Percentiles rank a stretch among this genome's conserved stretches.
Evolutionary conservation across 139 green algal species (phyloP).

Genomic region (Auxenochlorella protothecoides): DNA sequence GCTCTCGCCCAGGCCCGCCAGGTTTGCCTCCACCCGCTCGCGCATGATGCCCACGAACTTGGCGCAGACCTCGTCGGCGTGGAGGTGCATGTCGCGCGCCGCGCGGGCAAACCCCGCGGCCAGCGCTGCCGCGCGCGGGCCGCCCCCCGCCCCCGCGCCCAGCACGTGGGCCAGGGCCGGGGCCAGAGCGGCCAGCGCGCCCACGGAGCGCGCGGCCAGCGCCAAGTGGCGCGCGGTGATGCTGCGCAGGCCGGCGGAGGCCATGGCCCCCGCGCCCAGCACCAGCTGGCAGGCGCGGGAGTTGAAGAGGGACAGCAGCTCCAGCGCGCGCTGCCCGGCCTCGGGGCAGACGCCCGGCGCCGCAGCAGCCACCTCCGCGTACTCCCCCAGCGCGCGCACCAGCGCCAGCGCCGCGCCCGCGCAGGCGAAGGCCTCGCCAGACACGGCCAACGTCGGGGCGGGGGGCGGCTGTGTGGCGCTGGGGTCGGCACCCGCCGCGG

Average conservation of each 20-base stretch:
- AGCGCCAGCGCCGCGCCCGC: conserved; percentile 57
- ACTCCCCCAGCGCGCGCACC: conserved; percentile 47
- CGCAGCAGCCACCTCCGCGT: conserved; percentile 25
- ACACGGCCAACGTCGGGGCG: conserved; percentile 17
- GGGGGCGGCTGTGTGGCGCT: background rate
- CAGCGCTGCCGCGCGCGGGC: conserved; percentile 43
- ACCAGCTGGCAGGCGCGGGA: conserved; percentile 74
- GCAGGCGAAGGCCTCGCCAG: conserved; percentile 36
- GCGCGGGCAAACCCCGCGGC: conserved; percentile 68
- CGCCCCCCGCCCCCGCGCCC: conserved; percentile 27
- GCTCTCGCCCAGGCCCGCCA: background rate
- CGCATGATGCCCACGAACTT: conserved; percentile 95
- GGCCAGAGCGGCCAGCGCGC: conserved; percentile 38
- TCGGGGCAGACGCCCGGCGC: conserved; percentile 41
- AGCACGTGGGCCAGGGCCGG: conserved; percentile 34
- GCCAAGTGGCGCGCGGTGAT: conserved; percentile 92
- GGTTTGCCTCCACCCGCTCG: conserved; percentile 38
- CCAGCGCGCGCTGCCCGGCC: conserved; percentile 53
- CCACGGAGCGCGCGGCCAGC: conserved; percentile 47
- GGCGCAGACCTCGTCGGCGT: conserved; percentile 69
- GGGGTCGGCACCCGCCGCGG: background rate
- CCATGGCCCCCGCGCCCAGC: conserved; percentile 86
- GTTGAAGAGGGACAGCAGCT: conserved; percentile 86
- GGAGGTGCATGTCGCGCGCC: conserved; percentile 59
- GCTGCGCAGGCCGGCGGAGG: conserved; percentile 65